Evolutionary conservation across 179 eudicot genomes (phyloP).

Genomic region (Spergularia azorica): DNA sequence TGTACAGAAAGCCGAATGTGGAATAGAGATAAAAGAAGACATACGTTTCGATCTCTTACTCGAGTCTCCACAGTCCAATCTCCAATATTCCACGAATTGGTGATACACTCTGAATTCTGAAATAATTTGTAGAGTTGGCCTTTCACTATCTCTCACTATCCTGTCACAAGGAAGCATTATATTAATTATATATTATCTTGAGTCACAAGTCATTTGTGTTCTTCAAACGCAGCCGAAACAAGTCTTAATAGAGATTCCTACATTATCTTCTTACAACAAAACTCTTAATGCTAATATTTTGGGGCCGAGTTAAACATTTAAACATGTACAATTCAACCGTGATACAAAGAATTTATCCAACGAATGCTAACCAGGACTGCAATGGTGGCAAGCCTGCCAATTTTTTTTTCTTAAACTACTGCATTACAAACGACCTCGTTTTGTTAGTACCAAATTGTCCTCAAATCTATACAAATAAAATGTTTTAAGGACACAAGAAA

Average conservation of each 20-base stretch:
- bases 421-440: not conserved
- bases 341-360: no score
- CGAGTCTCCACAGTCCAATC: not conserved
- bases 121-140: not conserved
- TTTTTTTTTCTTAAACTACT: not conserved
- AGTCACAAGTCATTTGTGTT: not conserved
- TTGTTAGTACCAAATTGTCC: no score
- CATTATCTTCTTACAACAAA: no score
- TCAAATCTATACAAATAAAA: not conserved
- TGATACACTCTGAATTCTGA: not conserved
- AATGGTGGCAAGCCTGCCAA: not conserved
- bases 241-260: not conserved
- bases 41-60: not conserved
- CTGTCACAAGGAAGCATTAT: constrained; percentile 2
- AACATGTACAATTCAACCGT: no score
- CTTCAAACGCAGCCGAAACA: not conserved
- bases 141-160: constrained; percentile 8
- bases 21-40: not conserved
- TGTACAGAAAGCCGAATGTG: no score
- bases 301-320: not conserved
- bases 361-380: not conserved
- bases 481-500: not conserved
- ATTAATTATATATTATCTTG: not conserved
- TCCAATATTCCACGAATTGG: not conserved
- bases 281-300: no score